Percentiles rank a stretch among this genome's conserved stretches.
Conservation (phyloP, 2,329 filamentous ascomycete genomes). For the Arachnomyces sp. region DNA sequence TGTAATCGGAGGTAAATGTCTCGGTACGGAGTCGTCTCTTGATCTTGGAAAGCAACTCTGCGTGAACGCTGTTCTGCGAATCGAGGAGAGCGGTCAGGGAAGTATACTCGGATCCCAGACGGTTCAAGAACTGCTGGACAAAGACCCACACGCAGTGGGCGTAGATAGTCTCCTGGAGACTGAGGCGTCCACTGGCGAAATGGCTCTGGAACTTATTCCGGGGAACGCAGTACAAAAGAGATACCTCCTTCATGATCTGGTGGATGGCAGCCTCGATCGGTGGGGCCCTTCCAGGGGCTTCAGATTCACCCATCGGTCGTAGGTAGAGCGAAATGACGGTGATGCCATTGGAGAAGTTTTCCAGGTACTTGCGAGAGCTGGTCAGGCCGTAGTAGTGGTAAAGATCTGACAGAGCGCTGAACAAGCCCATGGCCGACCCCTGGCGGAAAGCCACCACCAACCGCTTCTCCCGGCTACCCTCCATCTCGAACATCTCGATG, state of each 20-base stretch:
- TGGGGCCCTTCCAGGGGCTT: constrained; percentile 54
- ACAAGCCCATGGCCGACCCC: constrained; percentile 82
- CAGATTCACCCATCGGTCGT: constrained; percentile 58
- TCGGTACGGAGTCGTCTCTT: constrained; percentile 93
- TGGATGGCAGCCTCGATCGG: constrained; percentile 91
- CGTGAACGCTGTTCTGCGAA: constrained; percentile 71
- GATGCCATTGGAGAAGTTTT: constrained; percentile 98
- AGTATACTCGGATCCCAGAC: constrained; percentile 83
- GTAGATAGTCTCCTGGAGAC: constrained; percentile 93
- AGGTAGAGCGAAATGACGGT: constrained; percentile 96
- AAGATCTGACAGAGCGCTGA: constrained; percentile 88
- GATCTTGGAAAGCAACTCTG: constrained; percentile 81
- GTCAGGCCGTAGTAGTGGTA: constrained; percentile 99
- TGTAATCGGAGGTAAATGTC: constrained; percentile 97
- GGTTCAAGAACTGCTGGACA: constrained; percentile 95
- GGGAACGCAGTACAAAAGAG: constrained; percentile 91
- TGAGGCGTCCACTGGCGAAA: constrained; percentile 78
- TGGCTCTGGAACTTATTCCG: constrained; percentile 92
- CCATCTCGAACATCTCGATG: constrained; percentile 96
- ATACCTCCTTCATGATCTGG: constrained; percentile 98
- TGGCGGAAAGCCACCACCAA: constrained; percentile 92
- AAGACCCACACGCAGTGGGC: constrained; percentile 97
- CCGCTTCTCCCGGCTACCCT: constrained; percentile 83
- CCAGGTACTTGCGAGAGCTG: constrained; percentile 92
- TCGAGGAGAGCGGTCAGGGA: constrained; percentile 78